Evolutionary conservation across 164 flowering plant genomes (phyloP).

Genomic region (Vitis rupestris): DNA sequence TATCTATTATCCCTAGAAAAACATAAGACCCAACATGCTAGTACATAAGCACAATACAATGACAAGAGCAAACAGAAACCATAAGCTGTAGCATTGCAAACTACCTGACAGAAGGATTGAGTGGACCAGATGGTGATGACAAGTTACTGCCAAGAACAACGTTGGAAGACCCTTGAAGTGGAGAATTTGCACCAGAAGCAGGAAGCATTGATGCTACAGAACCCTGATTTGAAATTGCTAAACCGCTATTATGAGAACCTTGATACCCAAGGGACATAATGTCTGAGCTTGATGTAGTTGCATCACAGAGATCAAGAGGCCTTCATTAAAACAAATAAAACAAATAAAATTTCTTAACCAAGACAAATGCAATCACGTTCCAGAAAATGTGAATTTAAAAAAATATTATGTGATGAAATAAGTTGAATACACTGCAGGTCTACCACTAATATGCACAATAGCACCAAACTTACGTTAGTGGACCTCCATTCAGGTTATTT

Average conservation of each 20-base stretch:
- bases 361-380: not conserved
- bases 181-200: conserved; percentile 50
- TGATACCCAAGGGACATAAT: conserved; percentile 54
- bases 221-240: conserved; percentile 59
- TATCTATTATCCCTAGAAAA: conserved; percentile 63
- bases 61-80: not conserved
- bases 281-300: conserved; percentile 55
- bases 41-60: not conserved
- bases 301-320: conserved; percentile 90
- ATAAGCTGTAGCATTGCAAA: not conserved
- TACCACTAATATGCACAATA: not conserved
- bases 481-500: conserved; percentile 54
- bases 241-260: conserved; percentile 55
- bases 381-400: too few relatives aligned
- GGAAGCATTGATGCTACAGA: conserved; percentile 46
- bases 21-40: not conserved
- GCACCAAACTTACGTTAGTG: conserved; percentile 64
- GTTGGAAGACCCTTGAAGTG: conserved; percentile 60
- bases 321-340: conserved; percentile 38
- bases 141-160: conserved; percentile 55
- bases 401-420: not conserved
- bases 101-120: conserved; percentile 61
- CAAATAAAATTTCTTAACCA: not conserved
- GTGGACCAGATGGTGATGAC: conserved; percentile 51
- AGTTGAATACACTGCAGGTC: not conserved